A percentile compares a stretch with the other conserved stretches of the same genome.
phyloP scores from a whole-genome alignment of 2,329 filamentous ascomycete genomes.

The Daldinia sp. region DNA sequence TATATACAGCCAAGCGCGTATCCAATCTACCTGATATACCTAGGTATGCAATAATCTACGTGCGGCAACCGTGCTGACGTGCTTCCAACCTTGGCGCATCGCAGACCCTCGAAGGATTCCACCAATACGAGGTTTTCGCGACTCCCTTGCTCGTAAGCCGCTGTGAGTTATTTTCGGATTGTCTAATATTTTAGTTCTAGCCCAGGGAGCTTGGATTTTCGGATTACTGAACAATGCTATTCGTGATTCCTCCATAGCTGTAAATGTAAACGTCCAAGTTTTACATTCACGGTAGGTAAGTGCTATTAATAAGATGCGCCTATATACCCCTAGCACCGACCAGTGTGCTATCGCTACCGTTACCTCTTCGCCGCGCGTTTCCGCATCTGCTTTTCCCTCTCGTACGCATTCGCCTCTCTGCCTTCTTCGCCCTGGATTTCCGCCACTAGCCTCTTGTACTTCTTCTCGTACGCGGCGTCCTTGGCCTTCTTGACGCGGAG shows the following conservation, averaged over 20 bases:
- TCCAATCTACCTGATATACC: too few relatives aligned
- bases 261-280: neutral
- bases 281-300: neutral
- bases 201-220: neutral
- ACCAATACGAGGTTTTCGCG: neutral
- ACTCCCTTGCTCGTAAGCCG: neutral
- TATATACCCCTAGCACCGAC: neutral
- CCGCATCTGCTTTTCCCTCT: conserved; percentile 80
- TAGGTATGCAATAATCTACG: too few relatives aligned
- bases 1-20: too few relatives aligned
- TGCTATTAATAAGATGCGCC: conserved; percentile 1
- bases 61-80: neutral
- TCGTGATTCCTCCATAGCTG: neutral
- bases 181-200: neutral
- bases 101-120: neutral
- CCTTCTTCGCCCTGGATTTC: conserved; percentile 98
- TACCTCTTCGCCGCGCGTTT: conserved; percentile 67
- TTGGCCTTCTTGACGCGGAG: conserved; percentile 91
- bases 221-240: neutral
- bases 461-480: conserved; percentile 94
- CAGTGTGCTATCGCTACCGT: too few relatives aligned
- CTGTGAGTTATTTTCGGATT: neutral
- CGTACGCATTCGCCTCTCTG: conserved; percentile 84
- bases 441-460: conserved; percentile 88
- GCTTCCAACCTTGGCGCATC: neutral